A percentile compares a stretch with the other conserved stretches of the same genome.
Conservation (phyloP, 2,329 filamentous ascomycete species). For the Exophiala sp. region DNA sequence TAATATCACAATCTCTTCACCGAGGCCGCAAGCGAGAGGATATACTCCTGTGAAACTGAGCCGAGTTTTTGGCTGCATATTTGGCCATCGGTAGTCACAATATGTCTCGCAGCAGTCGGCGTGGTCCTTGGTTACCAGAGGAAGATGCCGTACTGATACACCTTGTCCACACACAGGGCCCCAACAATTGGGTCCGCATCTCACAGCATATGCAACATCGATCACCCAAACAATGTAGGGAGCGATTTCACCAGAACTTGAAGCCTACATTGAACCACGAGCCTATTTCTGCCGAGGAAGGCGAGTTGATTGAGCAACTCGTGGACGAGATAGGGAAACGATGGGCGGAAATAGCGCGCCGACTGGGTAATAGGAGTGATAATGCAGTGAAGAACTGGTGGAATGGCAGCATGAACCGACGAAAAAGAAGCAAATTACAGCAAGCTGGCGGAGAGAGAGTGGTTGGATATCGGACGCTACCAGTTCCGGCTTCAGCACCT, state of each 20-base stretch:
- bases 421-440: constrained; percentile 24
- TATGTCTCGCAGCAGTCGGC: constrained; percentile 52
- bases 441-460: constrained; percentile 7
- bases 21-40: neutral
- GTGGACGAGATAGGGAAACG: constrained; percentile 74
- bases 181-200: constrained; percentile 87
- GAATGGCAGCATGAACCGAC: constrained; percentile 85
- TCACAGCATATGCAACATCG: constrained; percentile 67
- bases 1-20: neutral
- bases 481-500: constrained; percentile 18
- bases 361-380: constrained; percentile 77
- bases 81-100: neutral
- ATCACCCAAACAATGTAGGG: constrained; percentile 89
- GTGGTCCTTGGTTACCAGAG: constrained; percentile 75
- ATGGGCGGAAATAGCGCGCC: constrained; percentile 87
- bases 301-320: constrained; percentile 66
- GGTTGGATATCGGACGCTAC: constrained; percentile 23
- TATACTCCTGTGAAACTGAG: neutral
- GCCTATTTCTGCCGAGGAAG: constrained; percentile 66
- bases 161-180: constrained; percentile 64
- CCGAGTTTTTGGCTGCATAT: neutral
- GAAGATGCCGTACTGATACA: constrained; percentile 68
- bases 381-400: constrained; percentile 98
- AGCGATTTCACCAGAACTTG: constrained; percentile 89
- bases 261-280: constrained; percentile 69